Conservation (phyloP, 164 flowering plant species). For the Magnolia changhungtana region DNA sequence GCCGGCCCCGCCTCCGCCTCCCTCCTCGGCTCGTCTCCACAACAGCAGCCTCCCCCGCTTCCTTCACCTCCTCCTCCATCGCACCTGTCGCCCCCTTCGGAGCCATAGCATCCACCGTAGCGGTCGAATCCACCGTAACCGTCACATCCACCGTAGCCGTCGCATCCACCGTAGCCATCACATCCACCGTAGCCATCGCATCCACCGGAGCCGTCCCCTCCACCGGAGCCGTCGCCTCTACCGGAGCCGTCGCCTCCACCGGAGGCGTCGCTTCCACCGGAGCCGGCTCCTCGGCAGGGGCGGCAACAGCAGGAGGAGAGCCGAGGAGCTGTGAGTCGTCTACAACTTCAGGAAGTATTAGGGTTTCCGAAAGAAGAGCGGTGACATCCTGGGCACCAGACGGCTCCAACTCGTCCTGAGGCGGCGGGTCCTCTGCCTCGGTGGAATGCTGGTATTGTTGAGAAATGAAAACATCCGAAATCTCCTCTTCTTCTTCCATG, state of each 20-base stretch:
- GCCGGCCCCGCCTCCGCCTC: slow-evolving; percentile 72
- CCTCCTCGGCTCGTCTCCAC: slow-evolving; percentile 11
- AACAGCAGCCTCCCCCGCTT: neutral
- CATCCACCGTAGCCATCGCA: neutral
- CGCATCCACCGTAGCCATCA: neutral
- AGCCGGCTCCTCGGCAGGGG: neutral
- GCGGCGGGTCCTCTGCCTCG: neutral
- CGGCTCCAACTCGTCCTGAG: neutral
- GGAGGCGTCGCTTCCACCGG: neutral
- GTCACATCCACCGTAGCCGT: too few species aligned
- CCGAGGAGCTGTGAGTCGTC: neutral
- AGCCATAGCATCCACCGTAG: neutral
- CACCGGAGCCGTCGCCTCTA: too few species aligned
- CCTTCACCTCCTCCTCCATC: slow-evolving; percentile 1
- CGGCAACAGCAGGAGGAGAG: neutral
- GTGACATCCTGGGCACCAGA: neutral
- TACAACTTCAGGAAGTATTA: neutral
- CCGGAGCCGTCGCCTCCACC: neutral
- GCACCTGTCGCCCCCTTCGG: neutral
- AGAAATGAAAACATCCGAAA: neutral
- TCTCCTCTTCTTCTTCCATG: slow-evolving; percentile 6
- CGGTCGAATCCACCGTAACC: neutral
- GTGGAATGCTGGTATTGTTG: neutral
- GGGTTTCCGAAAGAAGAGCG: neutral
- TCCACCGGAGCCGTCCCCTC: neutral